Base-by-base conservation (phyloP, 192 early-diverging fungal species). In the Coemansia erecta region DNA sequence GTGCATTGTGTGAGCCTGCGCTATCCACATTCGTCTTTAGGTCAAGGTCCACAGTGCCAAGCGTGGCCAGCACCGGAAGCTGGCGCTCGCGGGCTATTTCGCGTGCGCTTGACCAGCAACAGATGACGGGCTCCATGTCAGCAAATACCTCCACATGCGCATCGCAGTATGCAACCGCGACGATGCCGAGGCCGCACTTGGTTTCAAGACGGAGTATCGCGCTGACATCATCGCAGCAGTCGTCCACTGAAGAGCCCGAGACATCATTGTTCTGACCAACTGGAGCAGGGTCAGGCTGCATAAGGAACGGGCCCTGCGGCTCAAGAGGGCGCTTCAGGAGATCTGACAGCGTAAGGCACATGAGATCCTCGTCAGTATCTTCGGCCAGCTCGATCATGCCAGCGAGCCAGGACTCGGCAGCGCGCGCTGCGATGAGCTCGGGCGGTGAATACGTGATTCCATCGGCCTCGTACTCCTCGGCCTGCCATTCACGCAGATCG, bases 91-190 rank as follows among this genome's bases (percentile, higher is more conserved):
- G 59, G 17, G 15, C n/a, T 19, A 66, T 26, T 8, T 47, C 55
- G 12, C n/a, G 49, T 14, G 43, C 37, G 40, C 53, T 62, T 18
- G 63, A 22, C 81, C 81, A 82, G 19, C 56, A 48, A 18, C 65
- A 68, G n/a, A 76, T 73, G n/a, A 79, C 63, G 0, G 81, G 81
- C 64, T 84, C 81, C 41, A 83, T 68, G 35, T 84, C 83, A 7
- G 87, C 80, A 72, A 79, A 87, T 21, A 87, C 72, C 26, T 87
- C 86, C 23, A 91, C 63, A 23, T 70, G 77, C 1, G 85, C 84
- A 61, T 88, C 82, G 17, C 78, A 80, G 61, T 79, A 81, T 7
- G 84, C 85, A 14, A 91, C 56, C 8, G 71, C 77, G 12, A 91
- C 28, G 11, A 90, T 66, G 4, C 81, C 78, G 2, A 84, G 49